phyloP scores from a whole-genome alignment of 352 stramenopile genomes.

The Globisporangium radiosum region DNA sequence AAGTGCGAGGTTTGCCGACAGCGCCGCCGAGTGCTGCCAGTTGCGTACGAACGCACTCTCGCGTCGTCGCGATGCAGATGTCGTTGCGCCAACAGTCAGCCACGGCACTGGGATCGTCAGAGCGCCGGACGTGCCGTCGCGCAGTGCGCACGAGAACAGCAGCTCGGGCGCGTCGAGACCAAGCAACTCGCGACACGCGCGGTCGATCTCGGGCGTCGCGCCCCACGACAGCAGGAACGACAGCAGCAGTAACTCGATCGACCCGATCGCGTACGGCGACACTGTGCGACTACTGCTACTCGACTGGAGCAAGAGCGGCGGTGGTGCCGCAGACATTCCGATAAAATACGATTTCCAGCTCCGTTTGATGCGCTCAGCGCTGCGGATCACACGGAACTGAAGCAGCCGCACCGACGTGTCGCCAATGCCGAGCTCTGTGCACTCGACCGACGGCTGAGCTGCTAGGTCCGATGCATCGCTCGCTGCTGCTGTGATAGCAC shows the following conservation, averaged over 20 bases:
- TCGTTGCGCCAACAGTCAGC: constrained; percentile 13
- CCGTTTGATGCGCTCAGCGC: constrained; percentile 57
- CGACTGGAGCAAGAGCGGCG: constrained; percentile 1
- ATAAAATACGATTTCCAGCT: constrained; percentile 66
- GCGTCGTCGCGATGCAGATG: not conserved
- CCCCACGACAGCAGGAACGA: constrained; percentile 77
- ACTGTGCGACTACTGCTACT: not conserved
- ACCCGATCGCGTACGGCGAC: constrained; percentile 60
- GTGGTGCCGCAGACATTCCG: constrained; percentile 16
- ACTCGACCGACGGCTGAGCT: constrained; percentile 25
- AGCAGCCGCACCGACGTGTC: constrained; percentile 52
- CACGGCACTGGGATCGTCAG: constrained; percentile 70
- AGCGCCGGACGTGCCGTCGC: constrained; percentile 43
- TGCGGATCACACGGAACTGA: constrained; percentile 57
- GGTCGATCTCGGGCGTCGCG: constrained; percentile 59
- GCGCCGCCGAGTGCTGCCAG: constrained; percentile 69
- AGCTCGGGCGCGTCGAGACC: constrained; percentile 42
- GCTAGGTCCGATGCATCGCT: constrained; percentile 18
- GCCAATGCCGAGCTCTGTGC: constrained; percentile 44
- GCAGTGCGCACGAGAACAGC: constrained; percentile 63
- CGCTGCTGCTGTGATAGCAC: constrained; percentile 2
- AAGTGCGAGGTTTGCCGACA: constrained; percentile 61
- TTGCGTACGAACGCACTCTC: constrained; percentile 42
- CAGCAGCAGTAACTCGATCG: constrained; percentile 62
- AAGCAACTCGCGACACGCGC: constrained; percentile 42